phyloP scores from a whole-genome alignment of 139 green algal species.

The Zygnema circumcarinatum region DNA sequence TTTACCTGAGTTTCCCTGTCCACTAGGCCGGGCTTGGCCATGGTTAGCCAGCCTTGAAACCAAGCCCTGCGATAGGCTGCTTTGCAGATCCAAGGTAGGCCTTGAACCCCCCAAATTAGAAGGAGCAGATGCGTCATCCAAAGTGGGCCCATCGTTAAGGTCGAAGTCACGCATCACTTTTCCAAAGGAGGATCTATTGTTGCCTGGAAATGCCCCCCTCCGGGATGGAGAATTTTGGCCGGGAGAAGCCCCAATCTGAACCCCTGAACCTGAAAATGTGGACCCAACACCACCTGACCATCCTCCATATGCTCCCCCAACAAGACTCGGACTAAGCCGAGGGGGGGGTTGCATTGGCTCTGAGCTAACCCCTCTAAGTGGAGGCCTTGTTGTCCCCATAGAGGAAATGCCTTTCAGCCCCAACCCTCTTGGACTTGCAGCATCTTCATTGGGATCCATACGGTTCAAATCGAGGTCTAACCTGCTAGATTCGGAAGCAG shows the following conservation, averaged over 20 bases:
- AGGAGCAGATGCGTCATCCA: neutral
- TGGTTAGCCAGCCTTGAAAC: neutral
- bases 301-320: neutral
- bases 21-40: neutral
- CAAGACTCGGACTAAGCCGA: neutral
- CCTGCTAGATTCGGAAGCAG: neutral
- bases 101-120: neutral
- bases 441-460: neutral
- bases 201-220: neutral
- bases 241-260: neutral
- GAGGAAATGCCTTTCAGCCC: neutral
- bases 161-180: constrained; percentile 26
- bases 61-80: neutral
- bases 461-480: neutral
- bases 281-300: neutral
- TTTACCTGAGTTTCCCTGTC: neutral
- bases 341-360: neutral
- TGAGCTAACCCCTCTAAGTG: neutral
- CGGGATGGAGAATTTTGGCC: neutral
- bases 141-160: constrained; percentile 20
- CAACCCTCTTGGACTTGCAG: neutral
- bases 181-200: neutral
- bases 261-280: neutral
- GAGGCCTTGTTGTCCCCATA: neutral
- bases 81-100: neutral